Conservation (phyloP, 106 monocot species). For the Agapanthus africanus region DNA sequence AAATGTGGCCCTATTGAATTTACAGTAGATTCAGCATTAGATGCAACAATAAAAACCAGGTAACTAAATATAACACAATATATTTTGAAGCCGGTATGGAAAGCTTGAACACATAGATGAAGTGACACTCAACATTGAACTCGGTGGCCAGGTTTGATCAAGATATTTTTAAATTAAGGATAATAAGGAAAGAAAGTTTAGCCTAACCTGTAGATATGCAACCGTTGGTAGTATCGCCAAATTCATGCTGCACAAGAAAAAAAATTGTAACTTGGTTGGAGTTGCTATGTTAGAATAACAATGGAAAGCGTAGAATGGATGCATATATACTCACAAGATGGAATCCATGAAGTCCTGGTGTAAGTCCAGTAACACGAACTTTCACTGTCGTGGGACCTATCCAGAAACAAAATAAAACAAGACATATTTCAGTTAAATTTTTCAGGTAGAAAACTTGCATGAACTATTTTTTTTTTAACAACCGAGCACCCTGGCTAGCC, state of each 20-base stretch:
- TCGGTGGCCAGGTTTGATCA: not conserved
- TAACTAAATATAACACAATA: not conserved
- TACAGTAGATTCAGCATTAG: not conserved
- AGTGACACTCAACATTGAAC: too few relatives aligned
- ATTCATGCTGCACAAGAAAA: constrained; percentile 50
- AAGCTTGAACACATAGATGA: not conserved
- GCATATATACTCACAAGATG: constrained; percentile 41
- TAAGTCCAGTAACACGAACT: constrained; percentile 55
- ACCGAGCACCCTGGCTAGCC: too few relatives aligned
- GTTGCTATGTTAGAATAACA: constrained; percentile 2
- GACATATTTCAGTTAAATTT: too few relatives aligned
- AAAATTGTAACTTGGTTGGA: too few relatives aligned
- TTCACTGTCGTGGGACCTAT: constrained; percentile 78
- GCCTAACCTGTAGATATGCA: constrained; percentile 67
- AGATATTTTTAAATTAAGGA: not conserved
- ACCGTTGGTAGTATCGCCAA: constrained; percentile 80
- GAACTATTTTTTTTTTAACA: too few relatives aligned
- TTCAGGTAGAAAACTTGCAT: too few relatives aligned
- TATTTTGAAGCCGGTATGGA: not conserved
- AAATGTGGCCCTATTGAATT: constrained; percentile 55
- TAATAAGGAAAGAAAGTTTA: not conserved
- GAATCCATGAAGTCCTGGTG: constrained; percentile 71
- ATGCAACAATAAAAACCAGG: not conserved
- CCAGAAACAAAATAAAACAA: too few relatives aligned
- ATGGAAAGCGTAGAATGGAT: not conserved